phyloP scores from a whole-genome alignment of 768 basidiomycete genomes.

The Saitozyma sp. region DNA sequence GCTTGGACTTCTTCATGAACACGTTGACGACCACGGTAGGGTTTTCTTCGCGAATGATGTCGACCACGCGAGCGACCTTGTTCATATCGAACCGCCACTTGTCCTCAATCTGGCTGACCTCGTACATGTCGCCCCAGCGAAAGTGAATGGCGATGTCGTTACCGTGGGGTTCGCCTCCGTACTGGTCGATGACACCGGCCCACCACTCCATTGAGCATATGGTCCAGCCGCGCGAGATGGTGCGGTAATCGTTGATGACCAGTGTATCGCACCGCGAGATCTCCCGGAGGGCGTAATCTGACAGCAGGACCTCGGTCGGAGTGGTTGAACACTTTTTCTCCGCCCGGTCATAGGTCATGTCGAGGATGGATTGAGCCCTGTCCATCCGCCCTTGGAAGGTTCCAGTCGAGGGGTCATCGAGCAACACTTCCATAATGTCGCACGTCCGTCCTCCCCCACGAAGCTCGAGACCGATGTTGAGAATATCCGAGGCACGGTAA shows the following conservation, averaged over 20 bases:
- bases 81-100: slow-evolving; percentile 14
- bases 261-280: slow-evolving; percentile 9
- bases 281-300: slow-evolving; percentile 1
- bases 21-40: slow-evolving; percentile 13
- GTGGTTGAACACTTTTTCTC: neutral
- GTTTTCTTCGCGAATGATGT: slow-evolving; percentile 18
- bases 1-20: slow-evolving; percentile 15
- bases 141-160: slow-evolving; percentile 21
- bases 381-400: no score
- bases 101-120: slow-evolving; percentile 1
- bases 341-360: slow-evolving; percentile 4
- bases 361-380: slow-evolving; percentile 5
- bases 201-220: neutral
- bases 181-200: slow-evolving; percentile 5
- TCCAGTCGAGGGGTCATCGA: no score
- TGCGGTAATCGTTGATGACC: slow-evolving; percentile 15
- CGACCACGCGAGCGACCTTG: slow-evolving; percentile 12
- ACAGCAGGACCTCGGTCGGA: slow-evolving; percentile 1
- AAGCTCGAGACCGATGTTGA: slow-evolving; percentile 15
- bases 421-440: neutral
- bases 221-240: slow-evolving; percentile 2
- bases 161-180: slow-evolving; percentile 8
- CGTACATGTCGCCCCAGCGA: slow-evolving; percentile 19
- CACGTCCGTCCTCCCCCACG: slow-evolving; percentile 7
- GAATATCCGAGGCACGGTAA: slow-evolving; percentile 16